phyloP scores from a whole-genome alignment of 768 basidiomycete species.

The Phaeolepiota aurea region DNA sequence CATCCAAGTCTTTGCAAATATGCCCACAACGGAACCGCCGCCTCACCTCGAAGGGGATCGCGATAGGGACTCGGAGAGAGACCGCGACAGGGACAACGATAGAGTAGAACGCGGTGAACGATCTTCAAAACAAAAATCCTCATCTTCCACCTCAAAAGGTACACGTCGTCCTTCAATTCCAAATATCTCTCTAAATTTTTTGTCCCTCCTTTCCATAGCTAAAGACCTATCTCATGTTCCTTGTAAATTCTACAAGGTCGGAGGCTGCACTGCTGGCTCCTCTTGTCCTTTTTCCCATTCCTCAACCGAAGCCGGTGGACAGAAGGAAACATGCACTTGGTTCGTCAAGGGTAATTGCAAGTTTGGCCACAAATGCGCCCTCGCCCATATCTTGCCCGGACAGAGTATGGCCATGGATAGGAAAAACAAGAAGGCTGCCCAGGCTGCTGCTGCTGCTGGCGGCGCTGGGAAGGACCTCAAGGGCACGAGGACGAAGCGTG shows the following conservation, averaged over 20 bases:
- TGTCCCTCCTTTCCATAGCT: slow-evolving; percentile 29
- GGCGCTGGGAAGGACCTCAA: slow-evolving; percentile 20
- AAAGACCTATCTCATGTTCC: slow-evolving; percentile 95
- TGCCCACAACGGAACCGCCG: slow-evolving; percentile 14
- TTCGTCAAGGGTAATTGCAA: slow-evolving; percentile 87
- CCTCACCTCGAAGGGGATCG: slow-evolving; percentile 16
- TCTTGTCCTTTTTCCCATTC: slow-evolving; percentile 94
- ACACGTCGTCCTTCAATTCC: not conserved
- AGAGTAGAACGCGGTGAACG: slow-evolving; percentile 15
- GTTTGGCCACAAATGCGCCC: slow-evolving; percentile 74
- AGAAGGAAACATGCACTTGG: slow-evolving; percentile 82
- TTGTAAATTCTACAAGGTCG: slow-evolving; percentile 95
- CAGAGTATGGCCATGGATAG: slow-evolving; percentile 94
- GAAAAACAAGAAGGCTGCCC: slow-evolving; percentile 94
- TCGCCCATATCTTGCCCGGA: slow-evolving; percentile 90
- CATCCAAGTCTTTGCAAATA: slow-evolving; percentile 4
- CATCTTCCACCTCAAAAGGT: slow-evolving; percentile 20
- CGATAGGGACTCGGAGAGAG: slow-evolving; percentile 18
- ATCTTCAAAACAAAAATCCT: slow-evolving; percentile 18
- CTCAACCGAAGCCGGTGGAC: slow-evolving; percentile 61
- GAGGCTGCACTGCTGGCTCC: slow-evolving; percentile 87
- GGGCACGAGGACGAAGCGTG: slow-evolving; percentile 26
- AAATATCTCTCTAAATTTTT: slow-evolving; percentile 1
- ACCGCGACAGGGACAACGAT: slow-evolving; percentile 14
- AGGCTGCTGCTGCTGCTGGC: slow-evolving; percentile 46